Base-by-base conservation (phyloP, 2,329 filamentous ascomycete genomes). In the Alternaria angustiovoidea region DNA sequence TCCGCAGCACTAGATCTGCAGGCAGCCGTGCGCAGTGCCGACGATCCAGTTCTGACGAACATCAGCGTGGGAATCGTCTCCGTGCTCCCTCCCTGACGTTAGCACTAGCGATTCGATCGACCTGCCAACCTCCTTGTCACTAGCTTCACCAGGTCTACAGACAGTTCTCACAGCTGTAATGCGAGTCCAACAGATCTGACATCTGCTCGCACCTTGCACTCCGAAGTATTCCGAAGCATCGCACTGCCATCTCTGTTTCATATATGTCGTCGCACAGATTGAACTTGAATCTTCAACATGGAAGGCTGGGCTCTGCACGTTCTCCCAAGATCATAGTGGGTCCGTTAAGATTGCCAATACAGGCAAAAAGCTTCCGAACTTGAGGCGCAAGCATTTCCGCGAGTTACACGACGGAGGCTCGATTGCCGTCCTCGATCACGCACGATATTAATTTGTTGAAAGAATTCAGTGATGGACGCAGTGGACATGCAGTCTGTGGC, bases 311-410 rank as follows among this genome's bases (percentile, higher is more conserved):
- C 16, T 34, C 34, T 24, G 59, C 39, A 46, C 48, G 48, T 52
- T 51, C 54, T 46, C 46, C 39, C 51, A 43, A 56, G 57, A 48
- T 39, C 30, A 34, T 46, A 44, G 59, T 62, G 60, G 58, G 54
- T 43, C 64, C 43, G 16, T 41, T 63, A 55, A 67, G 51, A 67
- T 67, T 67, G 63, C 43, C 65, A 64, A 67, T 66, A 66, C 54
- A 53, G 42, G 51, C 54, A 39, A 48, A 60, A 43, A 32, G 46
- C 38, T 55, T 54, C 43, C 43, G n/a, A 16, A 28, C 39, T 38
- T 54, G 48, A 42, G 36, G 26, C 51, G 48, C 58, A 44, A 41
- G 32, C 51, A 52, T 28, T 51, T 53, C 57, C 39, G 54, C 36
- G 56, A 32, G 53, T 67, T 58, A 57, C 56, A 59, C 52, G 22